A percentile compares a stretch with the other conserved stretches of the same genome.
phyloP scores from a whole-genome alignment of 495 filamentous ascomycete species.

The Penicillium simplicissimum region DNA sequence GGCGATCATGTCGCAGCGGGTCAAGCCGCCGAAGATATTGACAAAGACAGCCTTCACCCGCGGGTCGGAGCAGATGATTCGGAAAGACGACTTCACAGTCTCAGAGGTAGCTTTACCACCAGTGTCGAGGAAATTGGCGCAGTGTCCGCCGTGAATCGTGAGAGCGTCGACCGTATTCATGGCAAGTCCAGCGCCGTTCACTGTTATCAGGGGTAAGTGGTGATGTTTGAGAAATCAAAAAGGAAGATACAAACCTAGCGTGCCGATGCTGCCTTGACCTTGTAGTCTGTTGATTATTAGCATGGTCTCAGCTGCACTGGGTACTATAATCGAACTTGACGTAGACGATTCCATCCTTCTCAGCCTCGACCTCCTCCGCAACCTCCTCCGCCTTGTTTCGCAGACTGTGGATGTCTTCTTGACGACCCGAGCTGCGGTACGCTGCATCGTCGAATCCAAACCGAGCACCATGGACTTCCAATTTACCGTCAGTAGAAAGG shows the following conservation, averaged over 20 bases:
- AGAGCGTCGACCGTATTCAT: conserved; percentile 92
- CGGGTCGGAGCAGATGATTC: conserved; percentile 66
- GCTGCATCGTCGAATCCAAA: conserved; percentile 83
- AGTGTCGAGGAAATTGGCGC: conserved; percentile 85
- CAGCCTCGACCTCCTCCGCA: conserved; percentile 62
- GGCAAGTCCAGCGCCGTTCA: conserved; percentile 87
- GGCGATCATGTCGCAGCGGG: conserved; percentile 86
- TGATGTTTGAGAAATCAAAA: neutral
- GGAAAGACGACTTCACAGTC: conserved; percentile 77
- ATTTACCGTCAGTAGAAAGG: conserved; percentile 35
- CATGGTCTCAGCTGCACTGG: neutral
- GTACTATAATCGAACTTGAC: conserved; percentile 46
- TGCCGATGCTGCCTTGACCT: conserved; percentile 63
- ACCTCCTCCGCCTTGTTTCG: conserved; percentile 54
- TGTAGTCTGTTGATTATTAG: conserved; percentile 35
- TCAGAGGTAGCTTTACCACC: conserved; percentile 88
- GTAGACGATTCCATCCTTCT: conserved; percentile 73
- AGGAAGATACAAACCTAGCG: conserved; percentile 46
- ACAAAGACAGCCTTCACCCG: conserved; percentile 78
- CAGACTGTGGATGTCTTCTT: conserved; percentile 61
- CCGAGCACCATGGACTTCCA: conserved; percentile 52
- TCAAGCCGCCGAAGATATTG: conserved; percentile 90
- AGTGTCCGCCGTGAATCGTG: conserved; percentile 59
- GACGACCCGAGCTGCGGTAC: conserved; percentile 62
- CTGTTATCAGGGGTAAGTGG: conserved; percentile 26